These are phyloP conservation scores for Setaria italica DNA, from an alignment of 202 grass and related monocot species.

Conservation along the genomic window DNA sequence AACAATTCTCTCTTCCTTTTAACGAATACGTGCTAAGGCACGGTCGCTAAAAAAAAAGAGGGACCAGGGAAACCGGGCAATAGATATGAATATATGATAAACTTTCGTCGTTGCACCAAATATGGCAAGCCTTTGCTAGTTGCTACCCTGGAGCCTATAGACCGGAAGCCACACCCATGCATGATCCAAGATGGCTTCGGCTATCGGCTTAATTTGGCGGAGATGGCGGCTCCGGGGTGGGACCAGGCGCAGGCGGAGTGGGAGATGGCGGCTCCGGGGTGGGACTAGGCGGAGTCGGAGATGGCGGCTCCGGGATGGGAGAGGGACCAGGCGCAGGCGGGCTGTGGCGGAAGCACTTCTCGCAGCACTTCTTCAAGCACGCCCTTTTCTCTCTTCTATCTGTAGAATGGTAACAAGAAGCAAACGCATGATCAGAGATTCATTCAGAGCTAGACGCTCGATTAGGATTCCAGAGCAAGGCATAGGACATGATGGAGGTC, in stretches of 20 bases:
- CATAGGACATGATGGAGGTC: too few relatives aligned
- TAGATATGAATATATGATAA: too few relatives aligned
- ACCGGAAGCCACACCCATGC: too few relatives aligned
- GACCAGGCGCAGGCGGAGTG: too few relatives aligned
- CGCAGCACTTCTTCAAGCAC: not conserved
- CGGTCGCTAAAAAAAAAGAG: too few relatives aligned
- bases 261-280: not conserved
- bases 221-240: not conserved
- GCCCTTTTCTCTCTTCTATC: not conserved
- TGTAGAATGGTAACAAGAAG: not conserved
- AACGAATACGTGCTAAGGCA: too few relatives aligned
- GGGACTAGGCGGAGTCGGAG: not conserved
- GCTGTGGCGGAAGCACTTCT: not conserved
- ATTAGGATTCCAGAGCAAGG: too few relatives aligned
- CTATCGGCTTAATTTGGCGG: not conserved
- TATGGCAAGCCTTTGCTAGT: too few relatives aligned
- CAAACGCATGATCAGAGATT: not conserved
- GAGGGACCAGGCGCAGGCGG: not conserved
- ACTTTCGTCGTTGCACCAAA: too few relatives aligned
- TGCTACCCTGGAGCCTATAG: too few relatives aligned
- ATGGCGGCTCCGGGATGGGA: not conserved
- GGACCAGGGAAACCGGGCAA: too few relatives aligned
- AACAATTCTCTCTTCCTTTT: too few relatives aligned
- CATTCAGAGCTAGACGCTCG: not conserved
- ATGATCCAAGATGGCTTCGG: not conserved